A percentile compares a stretch with the other conserved stretches of the same genome.
Evolutionary conservation across 2,329 filamentous ascomycete species (phyloP).

Genomic region (Alternaria burnsii): DNA sequence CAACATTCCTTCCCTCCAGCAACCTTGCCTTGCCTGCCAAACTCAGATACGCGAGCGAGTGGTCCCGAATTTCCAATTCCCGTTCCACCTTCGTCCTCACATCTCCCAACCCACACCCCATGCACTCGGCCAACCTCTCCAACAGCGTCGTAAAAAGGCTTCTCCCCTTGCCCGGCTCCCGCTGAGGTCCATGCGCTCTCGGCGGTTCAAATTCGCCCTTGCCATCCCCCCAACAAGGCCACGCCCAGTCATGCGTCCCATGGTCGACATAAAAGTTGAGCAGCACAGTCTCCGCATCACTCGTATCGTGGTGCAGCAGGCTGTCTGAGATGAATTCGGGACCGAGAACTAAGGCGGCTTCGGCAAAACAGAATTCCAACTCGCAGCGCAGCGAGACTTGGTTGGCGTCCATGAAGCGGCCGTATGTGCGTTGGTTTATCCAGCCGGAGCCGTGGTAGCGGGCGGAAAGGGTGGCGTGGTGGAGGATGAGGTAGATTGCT

Average conservation of each 20-base stretch:
- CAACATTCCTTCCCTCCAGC: slow-evolving; percentile 32
- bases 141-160: slow-evolving; percentile 38
- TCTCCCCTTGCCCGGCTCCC: slow-evolving; percentile 15
- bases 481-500: slow-evolving; percentile 40
- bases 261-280: slow-evolving; percentile 43
- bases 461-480: slow-evolving; percentile 39
- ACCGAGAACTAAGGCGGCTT: slow-evolving; percentile 36
- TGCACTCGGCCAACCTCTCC: slow-evolving; percentile 35
- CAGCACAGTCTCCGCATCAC: slow-evolving; percentile 27
- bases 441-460: slow-evolving; percentile 44
- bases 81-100: slow-evolving; percentile 31
- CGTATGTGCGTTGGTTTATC: slow-evolving; percentile 43
- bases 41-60: slow-evolving; percentile 34
- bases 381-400: slow-evolving; percentile 40
- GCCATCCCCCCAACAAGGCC: slow-evolving; percentile 25
- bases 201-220: slow-evolving; percentile 38
- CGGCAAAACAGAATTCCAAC: slow-evolving; percentile 42
- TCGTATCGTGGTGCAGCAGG: slow-evolving; percentile 24
- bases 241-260: slow-evolving; percentile 37
- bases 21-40: slow-evolving; percentile 38
- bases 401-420: slow-evolving; percentile 40
- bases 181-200: slow-evolving; percentile 38
- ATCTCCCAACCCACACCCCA: slow-evolving; percentile 27
- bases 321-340: slow-evolving; percentile 37
- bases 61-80: slow-evolving; percentile 24